Conservation (phyloP, 208 protist genomes). For the Trypanosomatidae sp. region DNA sequence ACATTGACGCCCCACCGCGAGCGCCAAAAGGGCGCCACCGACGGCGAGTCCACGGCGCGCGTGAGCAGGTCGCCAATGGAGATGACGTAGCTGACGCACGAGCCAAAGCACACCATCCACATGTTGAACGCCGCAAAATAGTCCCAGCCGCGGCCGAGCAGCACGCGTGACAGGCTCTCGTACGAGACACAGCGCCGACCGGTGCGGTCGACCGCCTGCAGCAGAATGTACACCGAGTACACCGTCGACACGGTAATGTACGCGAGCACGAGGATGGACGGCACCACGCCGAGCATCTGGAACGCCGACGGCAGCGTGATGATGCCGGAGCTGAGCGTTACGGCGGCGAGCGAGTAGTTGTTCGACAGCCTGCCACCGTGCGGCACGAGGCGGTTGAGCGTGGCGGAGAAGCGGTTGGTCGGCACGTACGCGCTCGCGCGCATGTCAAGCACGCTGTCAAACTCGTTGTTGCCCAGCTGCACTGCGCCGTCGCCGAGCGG, state of each 20-base stretch:
- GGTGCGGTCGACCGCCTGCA: slow-evolving; percentile 55
- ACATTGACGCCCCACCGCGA: slow-evolving; percentile 37
- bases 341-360: slow-evolving; percentile 58
- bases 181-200: slow-evolving; percentile 25
- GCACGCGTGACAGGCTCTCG: slow-evolving; percentile 40
- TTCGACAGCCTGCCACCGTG: slow-evolving; percentile 56
- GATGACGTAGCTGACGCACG: slow-evolving; percentile 74
- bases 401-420: slow-evolving; percentile 8
- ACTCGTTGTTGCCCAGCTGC: slow-evolving; percentile 5
- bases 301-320: slow-evolving; percentile 70
- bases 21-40: slow-evolving; percentile 21
- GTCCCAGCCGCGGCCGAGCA: slow-evolving; percentile 64
- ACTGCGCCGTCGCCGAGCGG: no score
- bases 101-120: slow-evolving; percentile 81
- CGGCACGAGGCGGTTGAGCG: slow-evolving; percentile 39
- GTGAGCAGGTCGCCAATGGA: slow-evolving; percentile 45
- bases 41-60: slow-evolving; percentile 20
- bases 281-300: slow-evolving; percentile 30
- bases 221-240: slow-evolving; percentile 74
- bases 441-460: slow-evolving; percentile 8
- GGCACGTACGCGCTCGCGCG: slow-evolving; percentile 15
- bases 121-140: slow-evolving; percentile 56
- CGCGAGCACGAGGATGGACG: slow-evolving; percentile 35
- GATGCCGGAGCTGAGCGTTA: slow-evolving; percentile 64
- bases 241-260: slow-evolving; percentile 43